Conservation (phyloP, 345 rosid species). For the Hypericum androsaemum region DNA sequence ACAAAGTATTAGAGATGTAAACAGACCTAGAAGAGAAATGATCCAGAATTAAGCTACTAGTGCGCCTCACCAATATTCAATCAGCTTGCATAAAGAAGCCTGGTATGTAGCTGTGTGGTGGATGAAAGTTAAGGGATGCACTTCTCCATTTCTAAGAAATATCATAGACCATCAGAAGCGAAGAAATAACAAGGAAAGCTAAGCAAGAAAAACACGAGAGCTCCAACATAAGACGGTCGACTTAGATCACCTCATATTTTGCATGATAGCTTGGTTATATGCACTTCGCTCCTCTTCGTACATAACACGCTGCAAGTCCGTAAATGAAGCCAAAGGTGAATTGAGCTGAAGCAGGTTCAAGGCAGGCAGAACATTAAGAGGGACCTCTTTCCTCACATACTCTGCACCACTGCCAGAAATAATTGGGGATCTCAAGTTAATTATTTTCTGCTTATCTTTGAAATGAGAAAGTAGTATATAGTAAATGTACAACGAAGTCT, state of each 20-base stretch:
- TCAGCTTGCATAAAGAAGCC: slow-evolving; percentile 92
- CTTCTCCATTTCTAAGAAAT: slow-evolving; percentile 54
- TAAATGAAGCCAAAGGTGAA: slow-evolving; percentile 68
- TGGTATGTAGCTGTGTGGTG: slow-evolving; percentile 94
- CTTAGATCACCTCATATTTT: slow-evolving; percentile 50
- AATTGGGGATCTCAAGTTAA: slow-evolving; percentile 14
- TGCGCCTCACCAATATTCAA: slow-evolving; percentile 77
- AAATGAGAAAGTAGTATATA: not conserved
- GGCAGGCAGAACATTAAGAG: slow-evolving; percentile 67
- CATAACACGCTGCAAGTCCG: slow-evolving; percentile 77
- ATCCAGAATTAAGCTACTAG: slow-evolving; percentile 2
- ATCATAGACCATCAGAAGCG: slow-evolving; percentile 13
- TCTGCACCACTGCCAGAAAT: slow-evolving; percentile 66
- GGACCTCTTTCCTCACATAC: slow-evolving; percentile 76
- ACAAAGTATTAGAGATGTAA: not conserved
- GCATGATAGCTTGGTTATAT: slow-evolving; percentile 64
- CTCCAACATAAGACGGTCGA: slow-evolving; percentile 2
- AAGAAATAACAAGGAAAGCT: not conserved
- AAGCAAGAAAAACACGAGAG: slow-evolving; percentile 8
- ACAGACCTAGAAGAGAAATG: slow-evolving; percentile 12
- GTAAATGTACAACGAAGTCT: not conserved
- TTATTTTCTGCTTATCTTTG: not conserved
- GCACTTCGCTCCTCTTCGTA: slow-evolving; percentile 85
- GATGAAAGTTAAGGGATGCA: slow-evolving; percentile 79
- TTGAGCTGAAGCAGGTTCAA: slow-evolving; percentile 59